A percentile compares a stretch with the other conserved stretches of the same genome.
Evolutionary conservation across 495 filamentous ascomycete species (phyloP).

Genomic region (Stereocaulon alpinum): DNA sequence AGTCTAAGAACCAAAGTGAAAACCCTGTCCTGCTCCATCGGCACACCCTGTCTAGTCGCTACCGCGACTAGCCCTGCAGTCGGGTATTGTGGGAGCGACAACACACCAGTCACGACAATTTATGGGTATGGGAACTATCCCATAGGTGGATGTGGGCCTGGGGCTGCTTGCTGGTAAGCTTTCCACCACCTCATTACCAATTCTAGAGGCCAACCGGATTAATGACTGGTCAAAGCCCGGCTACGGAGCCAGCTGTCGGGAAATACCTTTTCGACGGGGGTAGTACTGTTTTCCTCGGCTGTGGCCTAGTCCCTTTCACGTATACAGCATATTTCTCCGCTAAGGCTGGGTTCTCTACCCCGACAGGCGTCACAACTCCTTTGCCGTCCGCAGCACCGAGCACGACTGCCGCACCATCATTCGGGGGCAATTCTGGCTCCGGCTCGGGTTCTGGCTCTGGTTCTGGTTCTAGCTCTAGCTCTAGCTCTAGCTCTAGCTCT

Average conservation of each 20-base stretch:
- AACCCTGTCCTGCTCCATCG: neutral
- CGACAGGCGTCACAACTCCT: neutral
- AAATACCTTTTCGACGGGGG: neutral
- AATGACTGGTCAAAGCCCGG: neutral
- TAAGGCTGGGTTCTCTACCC: neutral
- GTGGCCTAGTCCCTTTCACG: neutral
- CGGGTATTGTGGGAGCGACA: neutral
- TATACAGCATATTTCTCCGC: neutral
- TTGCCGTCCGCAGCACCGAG: neutral
- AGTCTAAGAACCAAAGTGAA: constrained; percentile 1
- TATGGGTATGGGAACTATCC: neutral
- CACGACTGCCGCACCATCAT: neutral
- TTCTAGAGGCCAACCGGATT: neutral
- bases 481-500: no score
- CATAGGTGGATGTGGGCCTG: constrained; percentile 2
- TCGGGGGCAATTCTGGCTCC: no score
- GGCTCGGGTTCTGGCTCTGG: no score
- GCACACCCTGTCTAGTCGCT: neutral
- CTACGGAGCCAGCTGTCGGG: neutral
- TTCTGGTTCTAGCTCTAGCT: no score
- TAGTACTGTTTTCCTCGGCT: neutral
- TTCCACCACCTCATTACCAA: neutral
- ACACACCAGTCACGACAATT: neutral
- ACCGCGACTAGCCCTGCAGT: neutral
- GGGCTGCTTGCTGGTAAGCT: constrained; percentile 1